Evolutionary conservation across 495 filamentous ascomycete genomes (phyloP), one percentile per base, ranked within the genome.

Genomic region (Talaromyces thailandensis): DNA sequence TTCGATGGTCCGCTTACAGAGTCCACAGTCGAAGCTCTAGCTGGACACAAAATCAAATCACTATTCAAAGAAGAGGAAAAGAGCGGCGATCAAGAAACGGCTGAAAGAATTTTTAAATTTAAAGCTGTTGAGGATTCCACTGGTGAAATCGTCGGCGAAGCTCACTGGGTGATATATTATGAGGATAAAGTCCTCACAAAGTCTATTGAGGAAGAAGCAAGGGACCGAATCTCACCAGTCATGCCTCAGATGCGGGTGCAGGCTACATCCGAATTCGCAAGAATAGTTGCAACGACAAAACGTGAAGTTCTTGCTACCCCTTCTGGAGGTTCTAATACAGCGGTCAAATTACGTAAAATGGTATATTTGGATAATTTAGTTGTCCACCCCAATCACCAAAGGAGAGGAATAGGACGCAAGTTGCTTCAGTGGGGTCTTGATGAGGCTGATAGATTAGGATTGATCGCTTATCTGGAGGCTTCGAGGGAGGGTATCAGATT

Each of bases 401-500:
- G 83, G 2, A 73, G 69, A 60, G 85, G 85, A 0, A 73, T 81
- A 0, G 82, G 78, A 6, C 72, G 69, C 16, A 68, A 71, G 63
- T 61, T 87, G 14, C 57, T 87, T 43, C 64, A 70, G 35, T 82
- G 79, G 75, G 83, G 83, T 0, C 62, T 79, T 6, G 64, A 71
- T 26, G 73, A 72, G 65, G 83, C 81, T 6, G 84, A 86, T 69
- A 67, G 71, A 21, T 73, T 69, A 16, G 73, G 75, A 0, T 64
- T 71, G 25, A 73, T 76, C 53, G 67, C 79, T 5, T 87, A 81
- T 69, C 65, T 87, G 5, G 83, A 86, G 61, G 79, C 81, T 0
- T 82, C 82, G 32, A 76, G 73, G 6, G 73, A 72, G 8, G 84
- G 84, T 8, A 71, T 71, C 37, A 69, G 71, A 9, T 25, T 88